Conservation (phyloP, 2,329 filamentous ascomycete species). For the Phyllosticta ampelicida region DNA sequence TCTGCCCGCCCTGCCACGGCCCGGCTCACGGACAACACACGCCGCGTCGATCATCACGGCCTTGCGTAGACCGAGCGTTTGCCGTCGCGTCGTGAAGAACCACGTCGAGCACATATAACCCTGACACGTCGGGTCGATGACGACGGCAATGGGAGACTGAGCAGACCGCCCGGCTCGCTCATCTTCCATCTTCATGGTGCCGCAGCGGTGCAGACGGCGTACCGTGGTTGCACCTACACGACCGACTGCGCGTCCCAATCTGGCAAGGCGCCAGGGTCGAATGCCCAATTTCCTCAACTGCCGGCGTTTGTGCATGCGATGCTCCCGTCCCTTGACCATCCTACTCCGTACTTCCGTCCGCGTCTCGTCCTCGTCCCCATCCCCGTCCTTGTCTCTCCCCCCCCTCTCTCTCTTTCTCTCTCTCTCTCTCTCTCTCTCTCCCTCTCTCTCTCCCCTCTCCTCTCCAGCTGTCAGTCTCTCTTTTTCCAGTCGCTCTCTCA, state of each 20-base stretch:
- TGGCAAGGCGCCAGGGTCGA: not conserved
- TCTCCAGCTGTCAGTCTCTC: no score
- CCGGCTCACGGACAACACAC: not conserved
- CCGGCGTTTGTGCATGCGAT: no score
- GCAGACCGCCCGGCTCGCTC: no score
- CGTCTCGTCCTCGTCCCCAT: no score
- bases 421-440: slow-evolving; percentile 1
- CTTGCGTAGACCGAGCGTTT: not conserved
- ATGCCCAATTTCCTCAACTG: not conserved
- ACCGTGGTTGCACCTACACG: not conserved
- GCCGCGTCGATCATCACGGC: not conserved
- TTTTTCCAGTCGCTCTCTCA: not conserved
- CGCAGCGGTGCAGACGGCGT: not conserved
- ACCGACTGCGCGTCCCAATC: not conserved
- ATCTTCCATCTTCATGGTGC: not conserved
- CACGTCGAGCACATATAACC: no score
- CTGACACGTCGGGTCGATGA: no score
- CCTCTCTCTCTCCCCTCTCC: slow-evolving; percentile 2
- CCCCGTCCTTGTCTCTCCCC: not conserved
- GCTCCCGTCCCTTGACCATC: not conserved
- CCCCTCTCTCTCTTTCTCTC: slow-evolving; percentile 2
- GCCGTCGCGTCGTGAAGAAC: no score
- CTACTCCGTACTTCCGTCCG: no score
- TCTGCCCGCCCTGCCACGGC: not conserved
- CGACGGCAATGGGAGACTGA: no score